phyloP scores from a whole-genome alignment of 441 rosid species.

The Populus hybrid region DNA sequence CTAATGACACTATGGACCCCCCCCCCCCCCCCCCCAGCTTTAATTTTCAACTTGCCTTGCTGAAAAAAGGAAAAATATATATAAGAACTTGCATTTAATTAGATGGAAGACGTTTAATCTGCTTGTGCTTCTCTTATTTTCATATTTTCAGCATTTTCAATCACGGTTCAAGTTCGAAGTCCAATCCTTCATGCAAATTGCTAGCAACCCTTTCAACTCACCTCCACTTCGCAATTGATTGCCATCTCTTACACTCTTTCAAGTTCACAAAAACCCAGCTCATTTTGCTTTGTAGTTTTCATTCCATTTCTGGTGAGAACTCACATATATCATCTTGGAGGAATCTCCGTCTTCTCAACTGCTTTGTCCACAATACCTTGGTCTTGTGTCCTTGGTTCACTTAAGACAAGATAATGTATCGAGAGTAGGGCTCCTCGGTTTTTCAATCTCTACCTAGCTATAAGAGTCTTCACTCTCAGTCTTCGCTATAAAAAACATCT shows the following conservation, averaged over 20 bases:
- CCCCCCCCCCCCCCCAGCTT: conserved; percentile 12
- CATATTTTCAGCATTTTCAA: not conserved
- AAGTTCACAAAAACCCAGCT: not conserved
- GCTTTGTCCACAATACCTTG: not conserved
- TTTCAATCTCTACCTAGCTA: not conserved
- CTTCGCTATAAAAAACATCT: not conserved
- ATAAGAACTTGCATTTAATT: not conserved
- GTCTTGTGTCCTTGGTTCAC: conserved; percentile 6
- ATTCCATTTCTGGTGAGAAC: conserved; percentile 3
- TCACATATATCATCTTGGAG: conserved; percentile 8
- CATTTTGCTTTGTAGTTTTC: not conserved
- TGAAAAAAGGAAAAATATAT: too few relatives aligned
- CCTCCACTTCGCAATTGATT: too few relatives aligned
- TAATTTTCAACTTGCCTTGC: not conserved
- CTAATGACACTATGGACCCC: conserved; percentile 44
- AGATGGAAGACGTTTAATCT: not conserved
- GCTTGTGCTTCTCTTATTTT: not conserved
- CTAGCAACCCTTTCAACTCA: not conserved
- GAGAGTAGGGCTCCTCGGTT: not conserved
- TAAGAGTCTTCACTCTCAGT: not conserved
- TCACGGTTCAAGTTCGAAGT: not conserved
- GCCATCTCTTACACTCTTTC: not conserved
- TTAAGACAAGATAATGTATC: not conserved
- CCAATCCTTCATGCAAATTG: not conserved
- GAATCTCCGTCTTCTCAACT: not conserved